Base-by-base conservation (phyloP, 148 eudicot species). In the Talinum fruticosum region DNA sequence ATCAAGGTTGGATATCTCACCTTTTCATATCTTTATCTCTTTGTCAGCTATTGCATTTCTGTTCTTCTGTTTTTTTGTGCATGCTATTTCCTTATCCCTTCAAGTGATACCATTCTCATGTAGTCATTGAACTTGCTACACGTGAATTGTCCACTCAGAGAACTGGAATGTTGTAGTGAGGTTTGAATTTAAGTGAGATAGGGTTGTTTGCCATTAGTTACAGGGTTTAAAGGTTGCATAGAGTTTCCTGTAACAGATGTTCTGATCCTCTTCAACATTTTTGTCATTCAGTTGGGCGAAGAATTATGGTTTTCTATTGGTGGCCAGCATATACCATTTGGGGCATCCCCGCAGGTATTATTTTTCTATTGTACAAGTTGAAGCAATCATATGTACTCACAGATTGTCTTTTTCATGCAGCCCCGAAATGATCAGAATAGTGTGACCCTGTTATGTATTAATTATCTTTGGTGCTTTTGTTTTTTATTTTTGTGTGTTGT, bases 291-390 rank as follows among this genome's bases (percentile, higher is more conserved):
- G 97, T 86, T 93, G 47, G 93, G 99, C 57, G 93, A 93, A 82
- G 99, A 93, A 81, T 74, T 96, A 35, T 81, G 87, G 88, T 96
- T 96, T 85, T 85, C 90, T 45, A 83, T 89, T 83, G 97, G 99
- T 3, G 95, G 93, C 59, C 99, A 96, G 81, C 93, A 88, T 81
- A 88, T 96, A 59, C 91, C 97, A 36, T 96, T 96, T 85, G 97
- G 99, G 84, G 97, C 97, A 75, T 91, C 97, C 26, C 97, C 97
- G 29, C 99, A 96, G 91, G 99, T 96, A 76, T 62, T 28, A 62
- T 4, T 57, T 54, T 34, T 47, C 29, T 76, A 21, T 44, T 44
- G 59, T 15, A 28, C 73, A 33, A 37, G 51, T 33, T 64, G 13
- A 16, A 73, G 36, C 26, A 6, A 8, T 44, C 44, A 61, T 62